Conservation (phyloP, 2,329 filamentous ascomycete species). For the Acrodontium crateriforme region DNA sequence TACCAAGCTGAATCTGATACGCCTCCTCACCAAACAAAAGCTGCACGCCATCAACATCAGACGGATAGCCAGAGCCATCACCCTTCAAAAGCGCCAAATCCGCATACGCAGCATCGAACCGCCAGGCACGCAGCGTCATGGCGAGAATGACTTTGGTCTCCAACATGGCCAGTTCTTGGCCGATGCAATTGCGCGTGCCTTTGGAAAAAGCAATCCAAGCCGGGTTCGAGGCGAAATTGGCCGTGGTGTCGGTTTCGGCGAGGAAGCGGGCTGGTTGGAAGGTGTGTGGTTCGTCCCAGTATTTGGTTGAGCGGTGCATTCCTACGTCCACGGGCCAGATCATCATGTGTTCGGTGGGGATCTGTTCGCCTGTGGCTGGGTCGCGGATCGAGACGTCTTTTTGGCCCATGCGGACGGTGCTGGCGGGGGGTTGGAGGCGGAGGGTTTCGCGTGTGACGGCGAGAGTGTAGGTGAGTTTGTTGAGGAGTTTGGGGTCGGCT, state of each 20-base stretch:
- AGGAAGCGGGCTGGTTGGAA: slow-evolving; percentile 39
- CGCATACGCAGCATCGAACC: slow-evolving; percentile 30
- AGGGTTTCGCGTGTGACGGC: slow-evolving; percentile 42
- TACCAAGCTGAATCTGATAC: slow-evolving; percentile 22
- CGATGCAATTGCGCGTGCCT: slow-evolving; percentile 43
- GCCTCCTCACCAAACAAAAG: slow-evolving; percentile 20
- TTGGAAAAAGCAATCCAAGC: slow-evolving; percentile 44
- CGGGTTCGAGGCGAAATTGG: slow-evolving; percentile 24
- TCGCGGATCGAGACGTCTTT: slow-evolving; percentile 27
- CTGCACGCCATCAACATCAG: slow-evolving; percentile 13
- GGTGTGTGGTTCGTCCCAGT: slow-evolving; percentile 4
- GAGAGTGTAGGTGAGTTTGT: slow-evolving; percentile 37
- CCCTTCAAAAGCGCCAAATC: slow-evolving; percentile 21
- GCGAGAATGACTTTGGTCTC: slow-evolving; percentile 39
- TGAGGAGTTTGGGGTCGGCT: slow-evolving; percentile 33
- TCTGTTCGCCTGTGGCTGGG: slow-evolving; percentile 28
- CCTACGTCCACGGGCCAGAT: slow-evolving; percentile 32
- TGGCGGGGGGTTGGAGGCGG: slow-evolving; percentile 37
- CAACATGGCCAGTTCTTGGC: slow-evolving; percentile 40
- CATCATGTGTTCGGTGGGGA: slow-evolving; percentile 31
- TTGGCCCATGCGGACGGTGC: slow-evolving; percentile 24
- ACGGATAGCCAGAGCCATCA: slow-evolving; percentile 23
- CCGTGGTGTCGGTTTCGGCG: slow-evolving; percentile 16
- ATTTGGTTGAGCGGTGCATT: slow-evolving; percentile 20
- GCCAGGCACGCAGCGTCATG: slow-evolving; percentile 36